Conservation (phyloP, 352 stramenopile species). For the Phytophthora fragariae region DNA sequence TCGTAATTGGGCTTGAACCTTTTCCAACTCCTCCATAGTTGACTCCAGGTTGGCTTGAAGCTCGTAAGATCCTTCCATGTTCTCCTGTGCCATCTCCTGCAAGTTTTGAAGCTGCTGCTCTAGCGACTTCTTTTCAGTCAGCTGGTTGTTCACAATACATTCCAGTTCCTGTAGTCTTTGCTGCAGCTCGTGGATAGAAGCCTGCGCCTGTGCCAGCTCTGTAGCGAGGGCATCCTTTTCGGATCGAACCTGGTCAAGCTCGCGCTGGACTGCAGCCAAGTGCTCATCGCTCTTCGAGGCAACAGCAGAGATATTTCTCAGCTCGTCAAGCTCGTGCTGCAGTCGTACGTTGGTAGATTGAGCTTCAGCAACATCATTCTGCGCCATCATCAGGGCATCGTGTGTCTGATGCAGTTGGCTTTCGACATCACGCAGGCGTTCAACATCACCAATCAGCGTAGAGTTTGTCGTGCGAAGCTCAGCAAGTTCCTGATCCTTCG, state of each 20-base stretch:
- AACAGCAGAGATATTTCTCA: slow-evolving; percentile 42
- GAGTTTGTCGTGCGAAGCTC: slow-evolving; percentile 37
- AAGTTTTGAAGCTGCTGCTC: slow-evolving; percentile 72
- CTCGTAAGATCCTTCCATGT: slow-evolving; percentile 60
- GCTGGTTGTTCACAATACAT: slow-evolving; percentile 34
- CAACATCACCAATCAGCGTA: slow-evolving; percentile 27
- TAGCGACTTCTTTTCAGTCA: slow-evolving; percentile 48
- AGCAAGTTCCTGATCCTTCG: slow-evolving; percentile 42
- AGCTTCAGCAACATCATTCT: slow-evolving; percentile 46
- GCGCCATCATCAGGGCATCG: slow-evolving; percentile 36
- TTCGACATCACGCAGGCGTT: slow-evolving; percentile 44
- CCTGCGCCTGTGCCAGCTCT: slow-evolving; percentile 31
- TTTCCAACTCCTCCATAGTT: slow-evolving; percentile 53
- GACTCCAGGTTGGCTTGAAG: slow-evolving; percentile 69
- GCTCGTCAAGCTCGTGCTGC: slow-evolving; percentile 45
- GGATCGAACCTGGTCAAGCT: slow-evolving; percentile 38
- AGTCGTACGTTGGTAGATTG: slow-evolving; percentile 40
- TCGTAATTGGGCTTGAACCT: slow-evolving; percentile 34
- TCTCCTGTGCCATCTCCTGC: slow-evolving; percentile 70
- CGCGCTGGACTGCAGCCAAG: slow-evolving; percentile 23
- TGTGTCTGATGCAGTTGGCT: slow-evolving; percentile 42
- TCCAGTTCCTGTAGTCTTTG: slow-evolving; percentile 41
- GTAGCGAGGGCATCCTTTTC: slow-evolving; percentile 33
- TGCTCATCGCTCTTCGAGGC: slow-evolving; percentile 52
- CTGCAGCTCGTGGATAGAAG: slow-evolving; percentile 36